These are phyloP conservation scores for Cornus suecica DNA, from an alignment of 148 eudicot genomes.

Conservation along the genomic window DNA sequence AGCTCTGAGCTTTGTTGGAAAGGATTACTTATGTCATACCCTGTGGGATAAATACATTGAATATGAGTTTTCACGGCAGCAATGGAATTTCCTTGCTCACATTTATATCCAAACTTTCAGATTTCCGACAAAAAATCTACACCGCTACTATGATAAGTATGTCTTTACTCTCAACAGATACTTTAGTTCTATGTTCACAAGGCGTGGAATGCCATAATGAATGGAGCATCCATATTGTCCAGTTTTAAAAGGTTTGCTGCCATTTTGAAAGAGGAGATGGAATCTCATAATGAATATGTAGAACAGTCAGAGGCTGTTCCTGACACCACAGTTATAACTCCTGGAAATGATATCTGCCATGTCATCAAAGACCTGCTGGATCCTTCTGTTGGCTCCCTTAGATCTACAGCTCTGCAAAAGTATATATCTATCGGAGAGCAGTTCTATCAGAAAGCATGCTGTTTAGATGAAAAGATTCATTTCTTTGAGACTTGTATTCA, in stretches of 20 bases:
- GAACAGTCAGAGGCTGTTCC: constrained; percentile 31
- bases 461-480: constrained; percentile 54
- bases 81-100: constrained; percentile 71
- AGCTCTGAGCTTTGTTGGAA: constrained; percentile 75
- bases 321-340: constrained; percentile 24
- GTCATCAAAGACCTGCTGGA: constrained; percentile 55
- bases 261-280: constrained; percentile 64
- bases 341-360: constrained; percentile 42
- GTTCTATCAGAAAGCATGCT: constrained; percentile 52
- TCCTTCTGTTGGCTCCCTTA: constrained; percentile 38
- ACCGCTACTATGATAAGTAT: constrained; percentile 77
- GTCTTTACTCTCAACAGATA: constrained; percentile 10
- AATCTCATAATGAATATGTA: constrained; percentile 30
- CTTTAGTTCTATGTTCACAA: not conserved
- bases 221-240: constrained; percentile 19
- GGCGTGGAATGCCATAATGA: too few species aligned
- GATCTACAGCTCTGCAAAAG: constrained; percentile 54
- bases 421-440: constrained; percentile 54
- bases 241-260: constrained; percentile 79
- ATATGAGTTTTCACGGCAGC: constrained; percentile 76
- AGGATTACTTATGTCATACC: constrained; percentile 68
- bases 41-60: constrained; percentile 83
- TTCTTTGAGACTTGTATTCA: constrained; percentile 55
- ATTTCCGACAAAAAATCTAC: constrained; percentile 77
- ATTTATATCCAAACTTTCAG: constrained; percentile 59